phyloP scores from a whole-genome alignment of 2,329 filamentous ascomycete species.

The Xylariaceae sp. region DNA sequence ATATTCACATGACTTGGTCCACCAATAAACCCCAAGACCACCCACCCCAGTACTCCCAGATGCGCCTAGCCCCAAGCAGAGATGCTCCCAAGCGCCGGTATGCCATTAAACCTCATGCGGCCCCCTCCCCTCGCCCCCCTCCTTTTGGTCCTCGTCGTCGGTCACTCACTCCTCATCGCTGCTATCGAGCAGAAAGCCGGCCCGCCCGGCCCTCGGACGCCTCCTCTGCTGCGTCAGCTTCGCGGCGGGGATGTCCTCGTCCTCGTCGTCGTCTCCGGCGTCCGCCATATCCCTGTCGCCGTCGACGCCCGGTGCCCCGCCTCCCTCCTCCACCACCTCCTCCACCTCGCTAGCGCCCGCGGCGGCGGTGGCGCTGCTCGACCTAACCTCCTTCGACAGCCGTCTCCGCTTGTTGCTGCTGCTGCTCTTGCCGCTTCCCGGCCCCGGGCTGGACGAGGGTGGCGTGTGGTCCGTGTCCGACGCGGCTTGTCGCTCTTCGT shows the following conservation, averaged over 20 bases:
- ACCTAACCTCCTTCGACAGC: slow-evolving; percentile 16
- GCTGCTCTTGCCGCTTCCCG: slow-evolving; percentile 9
- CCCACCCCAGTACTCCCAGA: too few relatives aligned
- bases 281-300: slow-evolving; percentile 23
- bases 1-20: too few relatives aligned
- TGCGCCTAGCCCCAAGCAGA: too few relatives aligned
- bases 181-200: slow-evolving; percentile 52
- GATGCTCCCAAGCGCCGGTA: too few relatives aligned
- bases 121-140: too few relatives aligned
- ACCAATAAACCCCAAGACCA: too few relatives aligned
- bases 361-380: slow-evolving; percentile 3
- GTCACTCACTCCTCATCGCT: slow-evolving; percentile 52
- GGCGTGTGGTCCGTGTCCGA: slow-evolving; percentile 29
- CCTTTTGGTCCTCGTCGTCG: too few relatives aligned
- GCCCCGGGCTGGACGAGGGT: slow-evolving; percentile 31
- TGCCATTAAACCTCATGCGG: too few relatives aligned
- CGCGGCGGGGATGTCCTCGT: slow-evolving; percentile 24
- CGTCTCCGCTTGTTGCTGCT: slow-evolving; percentile 21
- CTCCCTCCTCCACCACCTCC: slow-evolving; percentile 2
- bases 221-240: slow-evolving; percentile 27
- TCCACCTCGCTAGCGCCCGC: neutral
- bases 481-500: slow-evolving; percentile 23
- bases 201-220: slow-evolving; percentile 38
- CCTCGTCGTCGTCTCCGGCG: slow-evolving; percentile 12
- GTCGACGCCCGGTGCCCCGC: too few relatives aligned